Percentiles rank a stretch among this genome's conserved stretches.
phyloP scores from a whole-genome alignment of 495 filamentous ascomycete genomes.

The Penicillium malachiteum region DNA sequence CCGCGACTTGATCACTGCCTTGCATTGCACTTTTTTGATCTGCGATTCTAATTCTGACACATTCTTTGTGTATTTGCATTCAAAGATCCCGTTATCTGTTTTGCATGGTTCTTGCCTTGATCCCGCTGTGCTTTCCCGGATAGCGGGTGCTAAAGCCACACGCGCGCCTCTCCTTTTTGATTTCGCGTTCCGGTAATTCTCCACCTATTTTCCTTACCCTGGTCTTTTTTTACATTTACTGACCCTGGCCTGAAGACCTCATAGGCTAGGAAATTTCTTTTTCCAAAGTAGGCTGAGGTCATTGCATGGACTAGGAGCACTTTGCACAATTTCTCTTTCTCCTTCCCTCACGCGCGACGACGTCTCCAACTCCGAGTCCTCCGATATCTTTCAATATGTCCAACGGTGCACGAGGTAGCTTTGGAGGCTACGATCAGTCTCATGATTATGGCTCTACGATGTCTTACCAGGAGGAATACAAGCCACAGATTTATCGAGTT shows the following conservation, averaged over 20 bases:
- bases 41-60: constrained; percentile 17
- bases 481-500: constrained; percentile 75
- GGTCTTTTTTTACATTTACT: constrained; percentile 14
- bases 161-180: constrained; percentile 33
- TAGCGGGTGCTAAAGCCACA: constrained; percentile 26
- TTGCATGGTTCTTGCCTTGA: constrained; percentile 19
- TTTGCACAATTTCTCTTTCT: constrained; percentile 50
- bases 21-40: constrained; percentile 24
- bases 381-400: constrained; percentile 49
- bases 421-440: constrained; percentile 45
- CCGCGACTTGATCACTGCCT: constrained; percentile 23
- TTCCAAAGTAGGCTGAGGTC: constrained; percentile 45
- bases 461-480: constrained; percentile 53
- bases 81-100: constrained; percentile 1
- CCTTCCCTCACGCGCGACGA: constrained; percentile 54
- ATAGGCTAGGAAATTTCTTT: constrained; percentile 36
- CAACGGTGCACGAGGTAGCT: constrained; percentile 38
- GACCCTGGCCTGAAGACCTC: background rate
- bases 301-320: constrained; percentile 43
- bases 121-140: constrained; percentile 25
- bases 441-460: constrained; percentile 51
- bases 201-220: constrained; percentile 20
- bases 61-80: constrained; percentile 10
- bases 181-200: constrained; percentile 31
- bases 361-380: constrained; percentile 44